These are phyloP conservation scores for Moricandia arvensis DNA, from an alignment of 345 rosid species.

Conservation along the genomic window DNA sequence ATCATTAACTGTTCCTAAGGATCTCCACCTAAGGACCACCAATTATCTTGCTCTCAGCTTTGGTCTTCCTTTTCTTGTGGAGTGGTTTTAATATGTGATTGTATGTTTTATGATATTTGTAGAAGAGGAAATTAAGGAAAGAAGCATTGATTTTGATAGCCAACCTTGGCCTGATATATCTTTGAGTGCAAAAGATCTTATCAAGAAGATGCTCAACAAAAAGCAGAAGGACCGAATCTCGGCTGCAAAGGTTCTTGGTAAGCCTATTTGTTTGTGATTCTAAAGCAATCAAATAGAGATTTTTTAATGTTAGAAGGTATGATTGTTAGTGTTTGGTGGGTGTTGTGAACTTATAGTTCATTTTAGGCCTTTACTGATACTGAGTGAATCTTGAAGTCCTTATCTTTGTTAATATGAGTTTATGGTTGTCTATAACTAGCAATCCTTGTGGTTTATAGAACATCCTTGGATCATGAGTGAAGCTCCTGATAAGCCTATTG, in stretches of 20 bases:
- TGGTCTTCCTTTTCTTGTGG: neutral
- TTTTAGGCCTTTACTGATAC: neutral
- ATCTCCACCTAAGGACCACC: no score
- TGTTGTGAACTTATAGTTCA: neutral
- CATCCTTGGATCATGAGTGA: conserved; percentile 92
- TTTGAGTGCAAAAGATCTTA: conserved; percentile 63
- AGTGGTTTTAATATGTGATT: neutral
- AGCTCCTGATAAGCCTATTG: conserved; percentile 88
- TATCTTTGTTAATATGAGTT: neutral
- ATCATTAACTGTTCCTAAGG: no score
- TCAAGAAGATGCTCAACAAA: conserved; percentile 67
- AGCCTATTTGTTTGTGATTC: neutral
- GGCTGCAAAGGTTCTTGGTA: conserved; percentile 80
- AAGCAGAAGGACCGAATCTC: conserved; percentile 44
- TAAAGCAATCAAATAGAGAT: no score
- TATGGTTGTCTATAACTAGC: conserved; percentile 21
- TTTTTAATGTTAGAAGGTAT: neutral
- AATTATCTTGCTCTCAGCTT: no score
- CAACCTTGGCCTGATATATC: conserved; percentile 76
- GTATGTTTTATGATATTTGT: neutral
- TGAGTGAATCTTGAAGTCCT: neutral
- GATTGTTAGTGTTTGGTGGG: neutral
- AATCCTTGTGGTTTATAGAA: conserved; percentile 41
- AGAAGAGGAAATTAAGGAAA: conserved; percentile 50
- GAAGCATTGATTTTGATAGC: conserved; percentile 57